These are phyloP conservation scores for Dalbergia cochinchinensis DNA, from an alignment of 306 rosid genomes.

Conservation along the genomic window DNA sequence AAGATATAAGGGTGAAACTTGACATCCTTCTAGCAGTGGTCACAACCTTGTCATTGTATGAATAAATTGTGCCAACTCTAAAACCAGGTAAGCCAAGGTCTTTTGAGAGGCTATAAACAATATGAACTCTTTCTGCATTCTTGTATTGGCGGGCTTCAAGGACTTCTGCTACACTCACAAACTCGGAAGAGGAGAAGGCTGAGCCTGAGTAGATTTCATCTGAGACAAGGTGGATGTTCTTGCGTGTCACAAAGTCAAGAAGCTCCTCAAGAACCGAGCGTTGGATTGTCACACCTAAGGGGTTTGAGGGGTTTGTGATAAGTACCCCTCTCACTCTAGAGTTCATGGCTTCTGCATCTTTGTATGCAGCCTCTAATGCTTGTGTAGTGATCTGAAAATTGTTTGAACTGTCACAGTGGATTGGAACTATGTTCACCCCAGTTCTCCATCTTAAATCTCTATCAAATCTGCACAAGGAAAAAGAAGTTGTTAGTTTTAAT, in stretches of 20 bases:
- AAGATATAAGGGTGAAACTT: slow-evolving; percentile 86
- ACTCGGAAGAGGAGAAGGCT: slow-evolving; percentile 68
- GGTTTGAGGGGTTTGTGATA: slow-evolving; percentile 94
- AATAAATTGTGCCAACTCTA: slow-evolving; percentile 84
- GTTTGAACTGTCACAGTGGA: slow-evolving; percentile 84
- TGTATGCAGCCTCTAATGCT: slow-evolving; percentile 77
- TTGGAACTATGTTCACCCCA: slow-evolving; percentile 83
- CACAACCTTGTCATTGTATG: slow-evolving; percentile 85
- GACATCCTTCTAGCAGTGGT: slow-evolving; percentile 93
- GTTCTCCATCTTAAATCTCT: slow-evolving; percentile 98
- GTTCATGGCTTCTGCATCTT: slow-evolving; percentile 60
- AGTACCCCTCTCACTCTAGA: slow-evolving; percentile 71
- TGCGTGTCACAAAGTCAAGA: slow-evolving; percentile 67
- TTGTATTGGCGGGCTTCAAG: slow-evolving; percentile 56
- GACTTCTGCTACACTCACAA: slow-evolving; percentile 75
- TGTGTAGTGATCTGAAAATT: slow-evolving; percentile 76
- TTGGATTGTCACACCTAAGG: slow-evolving; percentile 77
- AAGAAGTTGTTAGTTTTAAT: not conserved
- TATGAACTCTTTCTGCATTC: slow-evolving; percentile 78
- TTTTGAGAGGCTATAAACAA: slow-evolving; percentile 92
- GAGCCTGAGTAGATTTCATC: slow-evolving; percentile 98
- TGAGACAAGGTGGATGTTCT: slow-evolving; percentile 91
- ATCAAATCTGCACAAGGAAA: slow-evolving; percentile 68
- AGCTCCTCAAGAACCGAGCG: slow-evolving; percentile 64
- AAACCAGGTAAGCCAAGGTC: slow-evolving; percentile 96